Evolutionary conservation across 495 filamentous ascomycete species (phyloP).

Genomic region (Haplographium delicatum): DNA sequence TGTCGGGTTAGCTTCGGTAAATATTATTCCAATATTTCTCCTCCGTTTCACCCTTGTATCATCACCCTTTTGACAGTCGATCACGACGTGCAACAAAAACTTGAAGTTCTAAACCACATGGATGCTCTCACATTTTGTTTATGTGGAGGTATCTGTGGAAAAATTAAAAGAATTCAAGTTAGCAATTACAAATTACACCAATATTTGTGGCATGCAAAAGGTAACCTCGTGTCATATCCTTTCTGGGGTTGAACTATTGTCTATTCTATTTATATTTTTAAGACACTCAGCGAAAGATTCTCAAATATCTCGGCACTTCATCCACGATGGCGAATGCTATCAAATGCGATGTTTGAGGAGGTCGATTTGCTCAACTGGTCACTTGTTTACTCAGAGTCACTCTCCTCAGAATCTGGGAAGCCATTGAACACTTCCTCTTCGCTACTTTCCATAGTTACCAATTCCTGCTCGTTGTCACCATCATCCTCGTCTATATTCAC

Average conservation of each 20-base stretch:
- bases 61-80: neutral
- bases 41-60: neutral
- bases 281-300: neutral
- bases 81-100: neutral
- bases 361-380: neutral
- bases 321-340: neutral
- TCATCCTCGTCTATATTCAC: constrained; percentile 38
- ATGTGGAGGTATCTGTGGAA: neutral
- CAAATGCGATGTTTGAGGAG: neutral
- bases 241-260: neutral
- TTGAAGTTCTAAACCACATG: neutral
- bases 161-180: neutral
- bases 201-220: neutral
- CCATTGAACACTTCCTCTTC: constrained; percentile 27
- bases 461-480: constrained; percentile 32
- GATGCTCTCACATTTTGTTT: neutral
- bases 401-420: constrained; percentile 26
- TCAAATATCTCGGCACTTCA: neutral
- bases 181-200: neutral
- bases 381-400: constrained; percentile 27
- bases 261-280: neutral
- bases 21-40: no score
- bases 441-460: constrained; percentile 7
- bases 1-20: no score
- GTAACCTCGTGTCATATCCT: neutral